Base-by-base conservation (phyloP, 306 rosid genomes). In the Begonia fuchsioides region DNA sequence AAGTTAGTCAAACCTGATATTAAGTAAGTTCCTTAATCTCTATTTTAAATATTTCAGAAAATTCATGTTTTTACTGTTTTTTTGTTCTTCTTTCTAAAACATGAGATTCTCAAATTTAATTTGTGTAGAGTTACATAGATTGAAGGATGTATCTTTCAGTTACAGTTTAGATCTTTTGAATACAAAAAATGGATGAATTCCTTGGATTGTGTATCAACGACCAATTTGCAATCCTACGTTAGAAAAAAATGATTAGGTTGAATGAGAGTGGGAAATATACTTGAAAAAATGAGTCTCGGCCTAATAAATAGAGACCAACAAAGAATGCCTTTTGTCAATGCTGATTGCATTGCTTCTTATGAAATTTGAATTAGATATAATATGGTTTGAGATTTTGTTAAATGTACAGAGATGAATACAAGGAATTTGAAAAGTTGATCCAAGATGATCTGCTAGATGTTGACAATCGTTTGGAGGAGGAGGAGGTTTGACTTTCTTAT, bases 361-460 rank as follows among this genome's bases (percentile, higher is more conserved):
- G 12, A 2, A 13, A 20, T 52, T 43, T 48, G 64, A 49, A 60
- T 5, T 8, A 50, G 49, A 38, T 46, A 67, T 38, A 41, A 50
- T 12, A n/a, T 53, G 7, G 8, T 26, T 26, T 26, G 35, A 47
- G 49, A 53, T 19, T 51, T 35, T 65, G 46, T 76, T 56, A 43
- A 11, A 57, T 75, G 47, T 13, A 32, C 56, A 90, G 98, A 58
- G 95, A 90, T 17, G 98, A 90, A 72, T 90, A 84, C 75, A 90
- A 82, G 67, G 95, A 84, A 68, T 90, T 79, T 56, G 95, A 90
- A 54, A 81, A 90, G 87, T 61, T 76, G 87, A 90, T 90, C 72
- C 94, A 85, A 69, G 94, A 81, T 58, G 95, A 90, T 73, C 68
- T 90, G 92, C 43, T 53, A 68, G 85, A 81, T 84, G 98, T 81